Conservation (phyloP, 2,329 filamentous ascomycete genomes). For the Aschersonia sp. region DNA sequence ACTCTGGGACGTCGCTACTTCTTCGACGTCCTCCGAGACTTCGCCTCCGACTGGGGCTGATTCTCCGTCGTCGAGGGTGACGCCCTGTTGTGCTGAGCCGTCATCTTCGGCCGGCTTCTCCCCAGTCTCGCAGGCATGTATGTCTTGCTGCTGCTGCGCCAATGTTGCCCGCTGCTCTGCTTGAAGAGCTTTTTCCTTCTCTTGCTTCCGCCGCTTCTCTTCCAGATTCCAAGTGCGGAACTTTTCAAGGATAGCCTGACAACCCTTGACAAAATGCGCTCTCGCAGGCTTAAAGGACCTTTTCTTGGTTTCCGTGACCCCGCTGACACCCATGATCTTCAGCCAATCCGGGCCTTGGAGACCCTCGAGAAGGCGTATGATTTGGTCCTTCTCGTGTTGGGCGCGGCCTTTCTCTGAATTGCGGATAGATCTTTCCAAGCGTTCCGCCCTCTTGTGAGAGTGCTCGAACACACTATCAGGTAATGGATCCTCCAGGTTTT, state of each 20-base stretch:
- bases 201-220: conserved; percentile 68
- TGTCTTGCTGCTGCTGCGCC: conserved; percentile 15
- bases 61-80: neutral
- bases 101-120: neutral
- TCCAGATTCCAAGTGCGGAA: conserved; percentile 80
- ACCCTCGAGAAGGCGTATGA: conserved; percentile 57
- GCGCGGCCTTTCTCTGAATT: conserved; percentile 51
- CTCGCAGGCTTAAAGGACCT: conserved; percentile 78
- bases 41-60: conserved; percentile 9
- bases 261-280: conserved; percentile 71
- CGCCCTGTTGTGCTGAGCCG: neutral
- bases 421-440: conserved; percentile 45
- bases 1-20: conserved; percentile 31
- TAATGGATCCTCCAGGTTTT: conserved; percentile 36
- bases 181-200: conserved; percentile 46
- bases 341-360: conserved; percentile 89
- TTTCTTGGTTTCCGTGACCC: conserved; percentile 70
- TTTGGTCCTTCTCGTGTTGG: conserved; percentile 52
- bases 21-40: conserved; percentile 16
- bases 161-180: conserved; percentile 8
- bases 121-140: neutral
- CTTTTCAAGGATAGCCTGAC: conserved; percentile 69
- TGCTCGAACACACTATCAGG: conserved; percentile 39
- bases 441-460: conserved; percentile 43
- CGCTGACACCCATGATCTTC: conserved; percentile 77